Conservation (phyloP, 148 eudicot species). For the Suaeda aralocaspica region DNA sequence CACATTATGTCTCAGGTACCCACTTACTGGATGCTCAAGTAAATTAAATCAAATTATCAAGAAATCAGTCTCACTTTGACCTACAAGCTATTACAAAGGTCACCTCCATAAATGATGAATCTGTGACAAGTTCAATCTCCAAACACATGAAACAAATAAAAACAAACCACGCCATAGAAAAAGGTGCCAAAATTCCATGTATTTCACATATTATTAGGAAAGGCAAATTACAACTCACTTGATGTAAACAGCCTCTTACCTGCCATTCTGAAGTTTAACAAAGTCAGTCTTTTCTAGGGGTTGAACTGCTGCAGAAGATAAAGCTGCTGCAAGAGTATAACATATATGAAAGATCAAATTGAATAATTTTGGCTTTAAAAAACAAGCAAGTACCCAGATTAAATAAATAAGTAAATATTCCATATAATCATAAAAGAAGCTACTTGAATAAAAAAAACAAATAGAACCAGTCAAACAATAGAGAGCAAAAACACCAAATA, state of each 20-base stretch:
- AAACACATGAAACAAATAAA: not conserved
- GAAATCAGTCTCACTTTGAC: not conserved
- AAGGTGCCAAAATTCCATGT: not conserved
- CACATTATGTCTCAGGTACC: not conserved
- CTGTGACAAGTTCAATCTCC: not conserved
- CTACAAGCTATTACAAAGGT: not conserved
- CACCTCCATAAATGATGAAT: not conserved
- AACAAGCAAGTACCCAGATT: too few relatives aligned
- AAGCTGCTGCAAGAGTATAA: conserved; percentile 56
- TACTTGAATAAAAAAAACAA: not conserved
- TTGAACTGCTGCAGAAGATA: conserved; percentile 45
- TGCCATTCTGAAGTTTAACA: conserved; percentile 98
- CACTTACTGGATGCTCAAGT: not conserved
- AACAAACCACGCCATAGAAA: not conserved
- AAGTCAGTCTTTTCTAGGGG: conserved; percentile 60
- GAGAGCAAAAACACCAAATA: conserved; percentile 1
- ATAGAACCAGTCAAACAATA: conserved; percentile 2
- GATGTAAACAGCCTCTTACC: conserved; percentile 34
- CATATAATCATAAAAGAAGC: not conserved
- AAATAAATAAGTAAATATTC: too few relatives aligned
- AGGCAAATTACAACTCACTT: not conserved
- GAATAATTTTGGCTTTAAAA: not conserved
- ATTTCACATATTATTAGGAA: not conserved
- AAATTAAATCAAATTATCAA: not conserved
- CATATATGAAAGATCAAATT: conserved; percentile 8